Base-by-base conservation (phyloP, 2,329 filamentous ascomycete genomes). In the Fusarium sp. region DNA sequence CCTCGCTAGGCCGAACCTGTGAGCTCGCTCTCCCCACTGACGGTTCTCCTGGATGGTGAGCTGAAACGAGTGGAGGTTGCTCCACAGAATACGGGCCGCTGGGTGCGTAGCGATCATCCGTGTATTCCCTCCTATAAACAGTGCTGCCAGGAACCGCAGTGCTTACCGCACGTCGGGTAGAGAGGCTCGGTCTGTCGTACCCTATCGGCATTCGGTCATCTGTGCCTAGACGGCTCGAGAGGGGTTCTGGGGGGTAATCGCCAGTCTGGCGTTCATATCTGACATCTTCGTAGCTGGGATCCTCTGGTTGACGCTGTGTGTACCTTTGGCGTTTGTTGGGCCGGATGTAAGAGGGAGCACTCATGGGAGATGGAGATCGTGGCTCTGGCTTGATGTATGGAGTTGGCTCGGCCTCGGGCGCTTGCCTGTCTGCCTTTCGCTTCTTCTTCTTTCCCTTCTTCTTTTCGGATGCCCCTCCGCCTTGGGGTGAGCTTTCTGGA, bases 311-410 rank as follows among this genome's bases (percentile, higher is more conserved):
- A 58, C 83, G 84, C 52, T 84, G 82, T 32, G 82, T 81, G 54
- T 89, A 86, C 71, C 87, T 87, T 76, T 87, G 87, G 60, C 90
- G 87, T 79, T 92, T 92, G 74, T 83, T 84, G 11, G 90, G 88
- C 58, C 89, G 86, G 35, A 85, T 81, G 69, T 87, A 86, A n/a
- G 88, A 84, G 23, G 87, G 86, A 20, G 86, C 86, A 70, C 84
- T 84, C 60, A 91, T 81, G 10, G 90, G 91, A 8, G 91, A 92
- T 2, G 89, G 88, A 2, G 91, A 93, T 57, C 85, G 86, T n/a
- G 91, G 91, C 78, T 93, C 91, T 27, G 87, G 83, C 77, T 93
- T 93, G 76, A 93, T 91, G 72, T 87, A 86, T 11, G 90, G 88
- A 37, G 85, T 87, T 41, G 81, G 82, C 61, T 87, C 85, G 48